Conservation (phyloP, 139 green algal genomes). For the Chlamydomonas schloesseri region DNA sequence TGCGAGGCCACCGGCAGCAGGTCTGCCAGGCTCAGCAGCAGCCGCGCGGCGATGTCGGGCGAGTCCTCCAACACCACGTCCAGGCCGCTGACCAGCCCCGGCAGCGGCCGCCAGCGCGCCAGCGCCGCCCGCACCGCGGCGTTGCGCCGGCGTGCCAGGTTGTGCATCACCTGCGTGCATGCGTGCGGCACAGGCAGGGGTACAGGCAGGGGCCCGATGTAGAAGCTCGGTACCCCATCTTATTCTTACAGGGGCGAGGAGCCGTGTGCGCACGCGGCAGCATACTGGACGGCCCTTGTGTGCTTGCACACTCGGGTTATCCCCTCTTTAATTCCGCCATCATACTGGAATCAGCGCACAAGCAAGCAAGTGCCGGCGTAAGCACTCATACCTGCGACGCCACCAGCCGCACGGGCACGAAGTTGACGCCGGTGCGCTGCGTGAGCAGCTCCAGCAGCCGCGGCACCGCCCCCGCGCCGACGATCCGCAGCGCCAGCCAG, state of each 20-base stretch:
- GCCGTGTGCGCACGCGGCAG: no score
- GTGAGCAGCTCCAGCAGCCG: constrained; percentile 40
- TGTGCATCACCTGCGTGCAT: constrained; percentile 22
- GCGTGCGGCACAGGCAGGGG: background rate
- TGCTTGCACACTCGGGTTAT: no score
- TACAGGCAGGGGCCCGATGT: background rate
- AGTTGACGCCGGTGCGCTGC: constrained; percentile 27
- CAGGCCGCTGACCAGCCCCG: background rate
- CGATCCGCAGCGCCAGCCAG: constrained; percentile 38
- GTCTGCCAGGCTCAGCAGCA: constrained; percentile 25
- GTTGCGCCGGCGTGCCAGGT: constrained; percentile 30
- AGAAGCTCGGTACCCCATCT: background rate
- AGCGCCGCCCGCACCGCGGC: constrained; percentile 29
- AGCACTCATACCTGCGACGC: constrained; percentile 43
- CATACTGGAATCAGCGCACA: no score
- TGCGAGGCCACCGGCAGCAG: constrained; percentile 17
- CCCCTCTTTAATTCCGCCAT: no score
- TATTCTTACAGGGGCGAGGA: no score
- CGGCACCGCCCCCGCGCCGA: constrained; percentile 20
- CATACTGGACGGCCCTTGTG: no score
- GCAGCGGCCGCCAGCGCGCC: constrained; percentile 35
- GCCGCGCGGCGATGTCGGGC: constrained; percentile 25
- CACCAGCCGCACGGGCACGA: constrained; percentile 6
- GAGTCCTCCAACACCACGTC: constrained; percentile 41
- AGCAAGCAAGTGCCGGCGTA: no score